phyloP scores from a whole-genome alignment of 2,329 filamentous ascomycete genomes.

The Catunica adiposa region DNA sequence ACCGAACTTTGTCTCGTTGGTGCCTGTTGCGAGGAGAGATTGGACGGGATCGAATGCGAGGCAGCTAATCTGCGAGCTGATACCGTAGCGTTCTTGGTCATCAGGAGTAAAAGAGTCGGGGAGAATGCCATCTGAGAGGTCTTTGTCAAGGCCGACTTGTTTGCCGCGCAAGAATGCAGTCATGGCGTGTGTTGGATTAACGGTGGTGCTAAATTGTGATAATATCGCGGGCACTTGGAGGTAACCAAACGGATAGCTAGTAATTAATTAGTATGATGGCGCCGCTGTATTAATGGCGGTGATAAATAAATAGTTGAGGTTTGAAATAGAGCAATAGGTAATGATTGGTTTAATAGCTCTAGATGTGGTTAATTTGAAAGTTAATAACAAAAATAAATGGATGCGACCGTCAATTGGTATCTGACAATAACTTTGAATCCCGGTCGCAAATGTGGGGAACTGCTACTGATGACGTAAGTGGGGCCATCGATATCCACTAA shows the following conservation, averaged over 20 bases:
- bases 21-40: conserved; percentile 82
- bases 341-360: too few relatives aligned
- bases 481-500: neutral
- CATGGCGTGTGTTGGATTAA: conserved; percentile 34
- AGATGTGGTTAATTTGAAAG: too few relatives aligned
- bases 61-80: conserved; percentile 64
- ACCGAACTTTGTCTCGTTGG: conserved; percentile 71
- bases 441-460: neutral
- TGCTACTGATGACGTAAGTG: neutral
- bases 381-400: too few relatives aligned
- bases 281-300: too few relatives aligned
- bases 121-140: conserved; percentile 67
- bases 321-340: too few relatives aligned
- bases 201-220: neutral
- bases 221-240: neutral
- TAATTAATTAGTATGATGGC: too few relatives aligned
- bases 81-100: conserved; percentile 66
- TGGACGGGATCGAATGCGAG: conserved; percentile 88
- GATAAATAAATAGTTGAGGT: too few relatives aligned
- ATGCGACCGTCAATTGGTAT: too few relatives aligned
- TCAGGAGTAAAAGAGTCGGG: conserved; percentile 68
- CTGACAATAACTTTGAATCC: too few relatives aligned
- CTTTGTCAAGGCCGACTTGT: conserved; percentile 82
- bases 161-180: conserved; percentile 78
- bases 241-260: neutral